These are phyloP conservation scores for Endocladia muricata DNA, from an alignment of 31 red algal species.

Conservation along the genomic window DNA sequence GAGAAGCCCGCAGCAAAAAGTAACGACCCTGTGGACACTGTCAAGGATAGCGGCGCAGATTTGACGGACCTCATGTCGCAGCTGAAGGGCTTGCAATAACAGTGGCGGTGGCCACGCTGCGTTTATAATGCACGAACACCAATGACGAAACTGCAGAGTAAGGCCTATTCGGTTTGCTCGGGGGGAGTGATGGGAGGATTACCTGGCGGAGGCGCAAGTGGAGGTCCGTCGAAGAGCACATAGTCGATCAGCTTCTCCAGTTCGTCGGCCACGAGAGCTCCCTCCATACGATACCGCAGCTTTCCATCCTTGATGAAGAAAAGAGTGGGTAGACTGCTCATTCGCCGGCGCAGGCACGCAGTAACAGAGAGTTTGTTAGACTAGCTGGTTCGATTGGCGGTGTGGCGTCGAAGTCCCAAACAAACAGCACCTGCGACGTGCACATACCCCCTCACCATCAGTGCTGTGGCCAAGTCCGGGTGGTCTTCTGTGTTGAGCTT, in stretches of 20 bases:
- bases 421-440: not conserved
- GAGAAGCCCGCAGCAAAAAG: not conserved
- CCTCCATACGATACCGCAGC: constrained; percentile 79
- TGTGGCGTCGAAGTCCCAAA: too few species aligned
- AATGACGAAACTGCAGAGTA: too few species aligned
- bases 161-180: too few species aligned
- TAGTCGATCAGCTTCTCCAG: constrained; percentile 66
- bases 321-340: constrained; percentile 65
- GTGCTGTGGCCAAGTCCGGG: constrained; percentile 45
- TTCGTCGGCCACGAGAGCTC: constrained; percentile 59
- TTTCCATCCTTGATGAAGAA: constrained; percentile 78
- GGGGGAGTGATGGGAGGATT: too few species aligned
- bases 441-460: constrained; percentile 52
- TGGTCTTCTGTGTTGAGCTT: constrained; percentile 72
- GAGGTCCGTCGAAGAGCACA: constrained; percentile 57
- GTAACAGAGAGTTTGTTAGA: not conserved
- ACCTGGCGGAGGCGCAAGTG: not conserved
- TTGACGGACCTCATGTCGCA: constrained; percentile 66
- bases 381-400: too few species aligned
- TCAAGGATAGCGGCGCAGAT: constrained; percentile 53
- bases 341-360: not conserved
- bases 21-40: constrained; percentile 26
- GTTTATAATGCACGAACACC: too few species aligned
- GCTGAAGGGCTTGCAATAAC: constrained; percentile 29
- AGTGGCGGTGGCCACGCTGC: too few species aligned